Conservation (phyloP, 805 yeast species). For the Suhomyces xylopsoci region DNA sequence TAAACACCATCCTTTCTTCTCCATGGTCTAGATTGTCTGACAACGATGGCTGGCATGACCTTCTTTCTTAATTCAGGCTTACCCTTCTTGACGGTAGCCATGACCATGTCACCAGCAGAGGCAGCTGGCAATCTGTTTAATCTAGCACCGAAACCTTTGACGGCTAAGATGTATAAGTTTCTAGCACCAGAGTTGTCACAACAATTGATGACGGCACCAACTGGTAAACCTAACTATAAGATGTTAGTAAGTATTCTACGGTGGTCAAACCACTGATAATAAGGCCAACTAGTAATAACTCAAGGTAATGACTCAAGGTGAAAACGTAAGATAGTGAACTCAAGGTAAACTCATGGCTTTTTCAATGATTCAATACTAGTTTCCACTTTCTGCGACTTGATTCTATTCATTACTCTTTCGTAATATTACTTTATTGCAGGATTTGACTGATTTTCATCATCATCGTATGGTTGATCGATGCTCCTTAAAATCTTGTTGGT, state of each 20-base stretch:
- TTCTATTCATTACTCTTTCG: background rate
- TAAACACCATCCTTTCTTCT: constrained; percentile 99
- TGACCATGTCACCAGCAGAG: constrained; percentile 99
- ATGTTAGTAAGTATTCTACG: constrained; percentile 24
- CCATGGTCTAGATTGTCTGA: constrained; percentile 99
- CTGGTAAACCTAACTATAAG: constrained; percentile 93
- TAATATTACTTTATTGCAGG: background rate
- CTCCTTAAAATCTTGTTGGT: background rate
- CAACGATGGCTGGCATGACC: constrained; percentile 99
- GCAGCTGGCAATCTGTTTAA: constrained; percentile 99
- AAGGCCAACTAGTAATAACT: background rate
- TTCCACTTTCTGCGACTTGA: background rate
- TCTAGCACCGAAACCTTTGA: constrained; percentile 99
- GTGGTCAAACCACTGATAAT: background rate
- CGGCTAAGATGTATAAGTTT: constrained; percentile 97
- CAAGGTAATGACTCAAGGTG: background rate
- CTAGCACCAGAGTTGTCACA: constrained; percentile 99
- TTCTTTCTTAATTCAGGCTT: constrained; percentile 99
- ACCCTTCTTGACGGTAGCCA: constrained; percentile 99
- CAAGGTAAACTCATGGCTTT: background rate
- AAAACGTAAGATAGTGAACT: too few relatives aligned
- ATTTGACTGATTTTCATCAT: background rate
- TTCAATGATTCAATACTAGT: background rate
- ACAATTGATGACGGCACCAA: constrained; percentile 99
- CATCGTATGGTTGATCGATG: background rate